Evolutionary conservation across 371 early-diverging fungal species (phyloP).

Genomic region (Ecytonucleospora hepatopenaei): DNA sequence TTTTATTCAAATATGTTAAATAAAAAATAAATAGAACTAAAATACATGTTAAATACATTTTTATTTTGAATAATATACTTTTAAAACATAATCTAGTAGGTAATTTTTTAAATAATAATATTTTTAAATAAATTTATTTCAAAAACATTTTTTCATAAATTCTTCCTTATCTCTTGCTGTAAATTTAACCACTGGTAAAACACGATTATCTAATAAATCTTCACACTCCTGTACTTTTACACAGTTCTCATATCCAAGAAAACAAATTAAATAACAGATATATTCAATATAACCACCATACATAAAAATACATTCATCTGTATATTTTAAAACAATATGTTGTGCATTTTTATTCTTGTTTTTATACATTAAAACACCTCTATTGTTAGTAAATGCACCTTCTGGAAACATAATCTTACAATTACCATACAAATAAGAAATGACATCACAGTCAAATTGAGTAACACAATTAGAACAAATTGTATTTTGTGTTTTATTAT

Average conservation of each 20-base stretch:
- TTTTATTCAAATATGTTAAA: no score
- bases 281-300: no score
- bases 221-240: no score
- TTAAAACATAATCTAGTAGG: no score
- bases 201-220: conserved; percentile 4
- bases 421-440: conserved; percentile 22
- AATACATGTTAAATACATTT: no score
- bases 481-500: not conserved
- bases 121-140: no score
- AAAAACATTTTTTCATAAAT: conserved; percentile 12
- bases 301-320: no score
- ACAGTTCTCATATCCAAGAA: no score
- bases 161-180: conserved; percentile 23
- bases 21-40: no score
- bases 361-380: conserved; percentile 24
- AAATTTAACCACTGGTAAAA: conserved; percentile 23
- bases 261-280: no score
- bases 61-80: no score
- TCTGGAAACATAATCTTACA: conserved; percentile 36
- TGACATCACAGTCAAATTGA: conserved; percentile 30
- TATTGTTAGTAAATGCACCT: conserved; percentile 39
- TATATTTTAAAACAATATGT: not conserved
- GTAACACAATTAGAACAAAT: conserved; percentile 24
- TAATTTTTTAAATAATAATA: no score
- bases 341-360: not conserved